Base-by-base conservation (phyloP, 208 protist species). In the Trypanosoma brucei region DNA sequence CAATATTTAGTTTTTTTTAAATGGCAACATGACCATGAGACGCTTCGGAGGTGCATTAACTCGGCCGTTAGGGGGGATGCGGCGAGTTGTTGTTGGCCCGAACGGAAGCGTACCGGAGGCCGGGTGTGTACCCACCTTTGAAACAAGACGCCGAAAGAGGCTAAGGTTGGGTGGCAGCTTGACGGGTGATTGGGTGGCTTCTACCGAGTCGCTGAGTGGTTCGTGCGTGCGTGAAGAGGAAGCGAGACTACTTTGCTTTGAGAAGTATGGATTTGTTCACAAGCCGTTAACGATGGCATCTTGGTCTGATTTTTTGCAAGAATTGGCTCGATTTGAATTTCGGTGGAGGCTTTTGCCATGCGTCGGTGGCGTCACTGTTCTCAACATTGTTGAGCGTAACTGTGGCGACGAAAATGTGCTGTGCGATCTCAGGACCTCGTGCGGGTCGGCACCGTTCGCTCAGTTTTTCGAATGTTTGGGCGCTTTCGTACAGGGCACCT, bases 381-480 rank as follows among this genome's bases (percentile, higher is more conserved):
- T 93, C 9, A 77, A 66, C 42, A 42, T 88, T n/a, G 66, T 76
- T 40, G 83, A 93, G n/a, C 81, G 90, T 51, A 38, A 44, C 1
- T 68, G 78, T 48, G 72, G 68, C 1, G 83, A 76, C 3, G 81
- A 84, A 45, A 73, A 73, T 3, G 55, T 78, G 11, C 50, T 90
- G 37, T 88, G 78, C 52, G 69, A 77, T 30, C 55, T 93, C 13
- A 68, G 45, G 13, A 83, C 77, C 1, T 64, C 49, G 1, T 72
- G 57, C 9, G 54, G 63, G 0, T 88, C 74, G 35, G 49, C 70
- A 11, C 81, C 86, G 1, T 74, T 93, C 48, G 83, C 86, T 5
- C 77, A 92, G 1, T 77, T 89, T 71, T 89, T 92, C 65, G 82
- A 89, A 36, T 74, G 58, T 9, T 86, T 75, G 45, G 84, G 78